Percentiles rank a stretch among this genome's conserved stretches.
Evolutionary conservation across 2,329 filamentous ascomycete species (phyloP).

Genomic region (Herpotrichia juniperi): DNA sequence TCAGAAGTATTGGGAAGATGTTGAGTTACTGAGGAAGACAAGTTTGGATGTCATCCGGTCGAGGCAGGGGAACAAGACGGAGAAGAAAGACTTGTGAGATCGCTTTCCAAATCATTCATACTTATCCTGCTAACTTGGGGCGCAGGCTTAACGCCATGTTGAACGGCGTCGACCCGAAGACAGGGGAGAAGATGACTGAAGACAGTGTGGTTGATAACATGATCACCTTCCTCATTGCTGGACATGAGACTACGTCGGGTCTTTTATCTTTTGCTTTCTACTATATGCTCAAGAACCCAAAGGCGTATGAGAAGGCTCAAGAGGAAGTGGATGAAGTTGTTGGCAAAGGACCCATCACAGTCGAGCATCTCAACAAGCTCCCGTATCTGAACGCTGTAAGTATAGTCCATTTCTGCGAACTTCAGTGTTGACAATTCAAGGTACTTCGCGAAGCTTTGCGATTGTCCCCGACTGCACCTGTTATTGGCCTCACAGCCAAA

Average conservation of each 20-base stretch:
- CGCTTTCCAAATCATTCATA: neutral
- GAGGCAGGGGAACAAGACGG: conserved; percentile 59
- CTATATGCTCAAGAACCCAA: conserved; percentile 59
- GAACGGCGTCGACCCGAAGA: conserved; percentile 65
- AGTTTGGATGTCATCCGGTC: conserved; percentile 63
- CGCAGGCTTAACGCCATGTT: conserved; percentile 62
- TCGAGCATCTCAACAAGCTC: conserved; percentile 59
- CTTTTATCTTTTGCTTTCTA: conserved; percentile 54
- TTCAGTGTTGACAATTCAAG: conserved; percentile 2
- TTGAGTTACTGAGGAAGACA: conserved; percentile 60
- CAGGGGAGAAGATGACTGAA: conserved; percentile 63
- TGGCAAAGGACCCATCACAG: conserved; percentile 51
- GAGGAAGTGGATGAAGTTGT: conserved; percentile 61
- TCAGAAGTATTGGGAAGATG: conserved; percentile 60
- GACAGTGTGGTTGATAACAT: conserved; percentile 71
- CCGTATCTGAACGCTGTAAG: conserved; percentile 58
- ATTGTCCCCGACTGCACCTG: conserved; percentile 60
- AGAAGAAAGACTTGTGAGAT: conserved; percentile 60
- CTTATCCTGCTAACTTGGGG: neutral
- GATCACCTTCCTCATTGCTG: conserved; percentile 68
- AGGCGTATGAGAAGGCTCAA: conserved; percentile 56
- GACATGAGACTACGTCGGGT: conserved; percentile 49
- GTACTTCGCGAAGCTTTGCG: conserved; percentile 62
- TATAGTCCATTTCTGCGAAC: neutral
- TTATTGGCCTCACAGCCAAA: conserved; percentile 49